These are phyloP conservation scores for Pyrus bretschneideri DNA, from an alignment of 306 rosid species.

Conservation along the genomic window DNA sequence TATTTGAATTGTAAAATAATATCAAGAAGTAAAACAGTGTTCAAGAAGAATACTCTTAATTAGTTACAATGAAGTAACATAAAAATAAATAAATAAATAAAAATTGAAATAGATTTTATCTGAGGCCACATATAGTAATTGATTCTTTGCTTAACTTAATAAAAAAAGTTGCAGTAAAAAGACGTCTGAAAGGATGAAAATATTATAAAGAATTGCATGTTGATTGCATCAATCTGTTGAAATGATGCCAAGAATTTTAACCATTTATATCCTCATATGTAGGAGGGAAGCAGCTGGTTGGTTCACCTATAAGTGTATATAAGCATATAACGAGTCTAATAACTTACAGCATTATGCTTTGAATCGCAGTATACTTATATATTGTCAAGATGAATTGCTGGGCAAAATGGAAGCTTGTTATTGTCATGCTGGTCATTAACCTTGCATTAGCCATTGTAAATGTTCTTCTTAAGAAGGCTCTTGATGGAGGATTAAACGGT, in stretches of 20 bases:
- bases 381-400: conserved; percentile 14
- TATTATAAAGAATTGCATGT: conserved; percentile 6
- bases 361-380: neutral
- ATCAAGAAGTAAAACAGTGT: no score
- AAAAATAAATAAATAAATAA: neutral
- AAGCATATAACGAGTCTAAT: neutral
- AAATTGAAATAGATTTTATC: neutral
- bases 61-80: neutral
- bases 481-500: conserved; percentile 51
- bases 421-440: conserved; percentile 51
- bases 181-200: neutral
- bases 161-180: conserved; percentile 16
- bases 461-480: conserved; percentile 61
- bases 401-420: conserved; percentile 45
- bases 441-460: conserved; percentile 63
- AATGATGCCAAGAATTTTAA: conserved; percentile 24
- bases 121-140: conserved; percentile 7
- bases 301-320: conserved; percentile 23
- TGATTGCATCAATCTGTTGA: conserved; percentile 13
- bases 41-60: neutral
- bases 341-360: conserved; percentile 10
- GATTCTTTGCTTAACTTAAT: neutral
- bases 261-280: conserved; percentile 13
- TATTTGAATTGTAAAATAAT: no score
- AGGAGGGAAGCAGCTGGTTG: neutral